Evolutionary conservation across 495 filamentous ascomycete genomes (phyloP), one percentile per base, ranked within the genome.

Genomic region (Rhizodiscina lignyota): DNA sequence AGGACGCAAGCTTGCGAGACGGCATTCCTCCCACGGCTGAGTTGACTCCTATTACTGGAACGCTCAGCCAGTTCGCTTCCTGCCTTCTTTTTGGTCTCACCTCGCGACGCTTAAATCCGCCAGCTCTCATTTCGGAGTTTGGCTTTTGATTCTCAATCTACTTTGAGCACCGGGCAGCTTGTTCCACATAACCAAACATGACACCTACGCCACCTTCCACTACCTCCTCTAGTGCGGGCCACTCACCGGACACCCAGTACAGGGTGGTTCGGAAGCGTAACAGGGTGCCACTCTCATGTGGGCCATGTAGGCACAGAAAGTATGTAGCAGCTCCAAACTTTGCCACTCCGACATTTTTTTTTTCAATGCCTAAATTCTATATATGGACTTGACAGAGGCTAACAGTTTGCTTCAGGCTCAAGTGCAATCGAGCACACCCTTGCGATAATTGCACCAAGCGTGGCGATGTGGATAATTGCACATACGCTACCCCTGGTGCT

Each of bases 371-470:
- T 17, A 10, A n/a, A 18, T 17, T 10, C 17, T 17, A 6, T 15
- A n/a, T 10, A 15, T 8, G 6, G 6, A n/a, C 10, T 8, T 8
- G 11, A 6, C 16, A 6, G 11, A n/a, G 16, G 11, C 17, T n/a
- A 17, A 12, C 16, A 15, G 17, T 33, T 6, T 17, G 16, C 30
- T 40, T 28, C 48, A 82, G 79, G 52, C 59, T 85, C 55, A 99
- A 94, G 70, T 99, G 89, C 62, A 91, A 99, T 53, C 79, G 89
- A 45, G 68, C 70, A 32, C 67, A 83, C 43, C 89, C 89, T 28
- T 99, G 89, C 54, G 86, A 93, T 58, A 96, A 96, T 49, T 99
- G 89, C 57, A 66, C 81, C 42, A 93, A 92, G 58, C 74, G 89
- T 34, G 75, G 76, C 20, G 86, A 93, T 55, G 72, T 81, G 6